Conservation (phyloP, 2,329 filamentous ascomycete species). For the Xylariaceae sp. region DNA sequence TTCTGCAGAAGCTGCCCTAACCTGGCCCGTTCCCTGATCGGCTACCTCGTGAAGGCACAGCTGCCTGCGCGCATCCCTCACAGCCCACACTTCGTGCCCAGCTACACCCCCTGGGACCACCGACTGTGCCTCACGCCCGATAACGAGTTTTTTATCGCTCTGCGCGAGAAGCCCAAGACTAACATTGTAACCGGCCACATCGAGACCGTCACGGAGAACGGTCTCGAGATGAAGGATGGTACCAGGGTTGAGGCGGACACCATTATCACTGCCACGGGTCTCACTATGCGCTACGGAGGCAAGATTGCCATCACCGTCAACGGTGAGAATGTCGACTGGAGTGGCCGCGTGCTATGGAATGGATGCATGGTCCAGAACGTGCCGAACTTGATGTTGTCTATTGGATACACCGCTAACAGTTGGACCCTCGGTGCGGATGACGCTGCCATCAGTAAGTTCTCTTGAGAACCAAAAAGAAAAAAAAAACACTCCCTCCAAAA, state of each 20-base stretch:
- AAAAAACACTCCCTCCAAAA: too few relatives aligned
- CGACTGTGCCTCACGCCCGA: conserved; percentile 55
- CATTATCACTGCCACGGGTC: conserved; percentile 61
- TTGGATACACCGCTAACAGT: conserved; percentile 55
- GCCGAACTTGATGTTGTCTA: conserved; percentile 53
- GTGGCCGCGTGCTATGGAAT: conserved; percentile 52
- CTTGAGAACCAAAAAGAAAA: background rate
- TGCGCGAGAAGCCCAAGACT: conserved; percentile 31
- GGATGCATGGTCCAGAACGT: conserved; percentile 56
- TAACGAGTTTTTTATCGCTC: conserved; percentile 42
- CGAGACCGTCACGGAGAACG: conserved; percentile 38
- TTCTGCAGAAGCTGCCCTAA: conserved; percentile 48
- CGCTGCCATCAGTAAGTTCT: conserved; percentile 34
- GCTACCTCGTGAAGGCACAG: conserved; percentile 36
- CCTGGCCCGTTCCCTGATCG: conserved; percentile 40
- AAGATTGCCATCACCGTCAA: conserved; percentile 48
- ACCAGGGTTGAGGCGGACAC: conserved; percentile 50
- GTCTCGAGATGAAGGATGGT: conserved; percentile 42
- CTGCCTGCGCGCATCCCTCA: conserved; percentile 44
- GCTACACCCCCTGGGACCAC: conserved; percentile 61
- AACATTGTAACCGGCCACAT: conserved; percentile 44
- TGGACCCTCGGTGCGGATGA: conserved; percentile 61
- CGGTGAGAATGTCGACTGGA: conserved; percentile 38
- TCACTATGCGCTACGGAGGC: conserved; percentile 52
- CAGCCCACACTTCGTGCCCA: conserved; percentile 51